A percentile compares a stretch with the other conserved stretches of the same genome.
Evolutionary conservation across 2,329 filamentous ascomycete genomes (phyloP).

Genomic region (Ophiosphaerella narmari): DNA sequence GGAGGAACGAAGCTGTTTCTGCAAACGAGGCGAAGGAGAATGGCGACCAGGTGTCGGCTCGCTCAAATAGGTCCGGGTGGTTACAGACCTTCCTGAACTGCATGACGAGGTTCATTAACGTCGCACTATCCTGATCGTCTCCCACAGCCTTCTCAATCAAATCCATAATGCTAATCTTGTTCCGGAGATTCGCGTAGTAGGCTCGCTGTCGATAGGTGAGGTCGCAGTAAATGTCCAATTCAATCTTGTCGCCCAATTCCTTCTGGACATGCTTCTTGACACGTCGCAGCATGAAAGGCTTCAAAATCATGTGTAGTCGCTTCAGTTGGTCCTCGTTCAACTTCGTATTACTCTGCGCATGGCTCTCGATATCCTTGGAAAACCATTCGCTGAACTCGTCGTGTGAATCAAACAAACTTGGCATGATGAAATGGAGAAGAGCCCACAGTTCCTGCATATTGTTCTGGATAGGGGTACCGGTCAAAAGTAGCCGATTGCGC

Average conservation of each 20-base stretch:
- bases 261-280: constrained; percentile 99
- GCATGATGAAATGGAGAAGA: constrained; percentile 98
- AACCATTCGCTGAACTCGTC: constrained; percentile 95
- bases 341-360: constrained; percentile 99
- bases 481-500: constrained; percentile 89
- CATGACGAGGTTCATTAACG: constrained; percentile 99
- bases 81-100: constrained; percentile 99
- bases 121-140: constrained; percentile 92
- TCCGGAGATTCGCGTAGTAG: constrained; percentile 88
- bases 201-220: constrained; percentile 94
- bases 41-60: constrained; percentile 87
- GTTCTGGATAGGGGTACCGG: constrained; percentile 97
- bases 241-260: constrained; percentile 98
- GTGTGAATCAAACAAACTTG: constrained; percentile 93
- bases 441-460: constrained; percentile 99
- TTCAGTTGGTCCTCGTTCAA: constrained; percentile 97
- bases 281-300: constrained; percentile 98
- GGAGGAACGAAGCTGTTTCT: constrained; percentile 92
- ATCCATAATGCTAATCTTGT: constrained; percentile 98
- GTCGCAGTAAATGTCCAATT: constrained; percentile 93
- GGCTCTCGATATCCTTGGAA: constrained; percentile 94
- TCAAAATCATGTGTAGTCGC: constrained; percentile 97
- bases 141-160: constrained; percentile 96
- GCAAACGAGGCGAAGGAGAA: constrained; percentile 85
- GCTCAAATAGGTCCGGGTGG: constrained; percentile 94